Percentiles rank a stretch among this genome's conserved stretches.
phyloP scores from a whole-genome alignment of 2,329 filamentous ascomycete genomes.

The Coniella lustricola region DNA sequence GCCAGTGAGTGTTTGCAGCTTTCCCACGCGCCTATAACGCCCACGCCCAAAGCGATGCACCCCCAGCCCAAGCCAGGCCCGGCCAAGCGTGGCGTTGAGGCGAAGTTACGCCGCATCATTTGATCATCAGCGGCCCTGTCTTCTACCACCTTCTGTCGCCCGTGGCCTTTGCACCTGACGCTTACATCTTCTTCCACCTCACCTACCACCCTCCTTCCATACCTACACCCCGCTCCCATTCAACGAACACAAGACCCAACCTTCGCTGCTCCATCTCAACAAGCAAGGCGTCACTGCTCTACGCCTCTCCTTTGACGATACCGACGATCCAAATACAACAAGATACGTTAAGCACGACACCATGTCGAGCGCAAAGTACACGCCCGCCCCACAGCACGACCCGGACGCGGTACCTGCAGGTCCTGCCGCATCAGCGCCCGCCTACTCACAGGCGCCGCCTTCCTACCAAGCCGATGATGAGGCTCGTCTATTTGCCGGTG shows the following conservation, averaged over 20 bases:
- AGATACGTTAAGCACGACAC: not conserved
- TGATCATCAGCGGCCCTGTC: slow-evolving; percentile 8
- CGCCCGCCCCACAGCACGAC: slow-evolving; percentile 76
- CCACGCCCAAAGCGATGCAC: not conserved
- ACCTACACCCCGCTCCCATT: not conserved
- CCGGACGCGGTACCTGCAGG: slow-evolving; percentile 62
- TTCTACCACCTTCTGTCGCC: slow-evolving; percentile 13
- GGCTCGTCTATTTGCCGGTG: slow-evolving; percentile 43
- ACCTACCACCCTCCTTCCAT: not conserved
- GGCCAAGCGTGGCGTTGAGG: slow-evolving; percentile 3
- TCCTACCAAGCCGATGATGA: slow-evolving; percentile 37
- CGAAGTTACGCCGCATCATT: slow-evolving; percentile 10
- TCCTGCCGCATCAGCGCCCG: slow-evolving; percentile 75
- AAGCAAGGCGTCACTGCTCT: not conserved
- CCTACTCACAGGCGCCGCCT: slow-evolving; percentile 53
- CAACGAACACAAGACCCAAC: not conserved
- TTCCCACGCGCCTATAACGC: not conserved
- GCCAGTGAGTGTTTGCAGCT: slow-evolving; percentile 2
- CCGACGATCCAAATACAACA: not conserved
- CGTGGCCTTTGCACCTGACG: slow-evolving; percentile 8
- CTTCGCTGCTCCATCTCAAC: not conserved
- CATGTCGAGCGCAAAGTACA: slow-evolving; percentile 67
- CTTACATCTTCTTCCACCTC: not conserved
- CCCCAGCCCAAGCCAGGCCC: not conserved
- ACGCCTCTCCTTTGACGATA: not conserved